Evolutionary conservation across 257 asterid species (phyloP).

Genomic region (Hygrophila difformis): DNA sequence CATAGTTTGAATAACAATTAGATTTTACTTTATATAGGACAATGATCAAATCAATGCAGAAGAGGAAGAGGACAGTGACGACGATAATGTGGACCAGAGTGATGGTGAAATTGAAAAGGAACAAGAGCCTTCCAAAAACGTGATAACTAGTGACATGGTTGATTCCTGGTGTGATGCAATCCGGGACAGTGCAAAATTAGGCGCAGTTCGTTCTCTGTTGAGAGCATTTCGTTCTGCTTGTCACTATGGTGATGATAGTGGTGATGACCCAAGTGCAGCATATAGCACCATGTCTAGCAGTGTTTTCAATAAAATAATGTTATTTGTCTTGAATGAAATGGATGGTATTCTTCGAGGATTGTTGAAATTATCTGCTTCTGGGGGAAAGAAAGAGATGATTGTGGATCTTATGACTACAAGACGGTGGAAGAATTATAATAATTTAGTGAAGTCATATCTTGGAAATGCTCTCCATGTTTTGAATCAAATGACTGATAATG

Average conservation of each 20-base stretch:
- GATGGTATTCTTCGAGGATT: constrained; percentile 75
- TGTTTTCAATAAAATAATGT: constrained; percentile 83
- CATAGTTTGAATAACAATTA: constrained; percentile 6
- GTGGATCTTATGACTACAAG: constrained; percentile 45
- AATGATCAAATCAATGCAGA: constrained; percentile 28
- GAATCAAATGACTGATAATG: constrained; percentile 89
- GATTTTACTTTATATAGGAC: constrained; percentile 29
- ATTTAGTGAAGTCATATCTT: constrained; percentile 92
- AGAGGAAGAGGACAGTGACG: constrained; percentile 32
- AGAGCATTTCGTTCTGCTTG: constrained; percentile 85
- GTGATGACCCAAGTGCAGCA: constrained; percentile 44
- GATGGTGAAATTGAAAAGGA: constrained; percentile 27
- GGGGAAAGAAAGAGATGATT: constrained; percentile 62
- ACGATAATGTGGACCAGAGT: constrained; percentile 17
- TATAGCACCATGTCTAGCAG: constrained; percentile 72
- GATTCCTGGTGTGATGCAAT: constrained; percentile 70
- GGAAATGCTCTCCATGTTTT: constrained; percentile 80
- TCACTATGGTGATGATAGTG: constrained; percentile 86
- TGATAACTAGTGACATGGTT: constrained; percentile 73
- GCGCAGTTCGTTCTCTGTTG: constrained; percentile 68
- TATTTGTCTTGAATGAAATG: constrained; percentile 80
- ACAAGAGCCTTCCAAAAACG: constrained; percentile 38
- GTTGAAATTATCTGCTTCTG: constrained; percentile 54
- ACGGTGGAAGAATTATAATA: constrained; percentile 70
- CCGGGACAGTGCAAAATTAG: constrained; percentile 44